Percentiles rank a stretch among this genome's conserved stretches.
phyloP scores from a whole-genome alignment of 2,329 filamentous ascomycete genomes.

The Colletotrichum sp. region DNA sequence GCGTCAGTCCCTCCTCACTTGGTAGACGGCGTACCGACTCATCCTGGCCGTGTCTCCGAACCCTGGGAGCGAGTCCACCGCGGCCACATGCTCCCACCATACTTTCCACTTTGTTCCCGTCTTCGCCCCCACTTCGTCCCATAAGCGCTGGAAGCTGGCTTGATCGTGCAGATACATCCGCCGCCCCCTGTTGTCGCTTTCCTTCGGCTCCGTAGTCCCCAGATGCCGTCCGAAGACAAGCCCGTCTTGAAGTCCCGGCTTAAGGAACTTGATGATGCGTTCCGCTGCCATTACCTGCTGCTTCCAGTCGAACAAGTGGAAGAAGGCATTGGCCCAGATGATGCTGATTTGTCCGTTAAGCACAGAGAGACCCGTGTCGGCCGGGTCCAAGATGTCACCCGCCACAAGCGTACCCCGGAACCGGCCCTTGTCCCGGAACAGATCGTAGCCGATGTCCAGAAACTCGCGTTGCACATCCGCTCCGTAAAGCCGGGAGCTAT shows the following conservation, averaged over 20 bases:
- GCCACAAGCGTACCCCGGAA: constrained; percentile 53
- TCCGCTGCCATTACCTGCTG: constrained; percentile 50
- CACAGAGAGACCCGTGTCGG: constrained; percentile 35
- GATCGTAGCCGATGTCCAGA: constrained; percentile 64
- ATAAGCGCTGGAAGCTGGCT: constrained; percentile 55
- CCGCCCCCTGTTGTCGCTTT: constrained; percentile 26
- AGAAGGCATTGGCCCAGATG: constrained; percentile 54
- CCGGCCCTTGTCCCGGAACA: constrained; percentile 63
- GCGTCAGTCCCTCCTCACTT: constrained; percentile 1
- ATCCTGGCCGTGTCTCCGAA: constrained; percentile 19
- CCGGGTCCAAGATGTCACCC: constrained; percentile 53
- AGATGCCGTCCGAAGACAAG: constrained; percentile 59
- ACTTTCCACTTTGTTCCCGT: constrained; percentile 57
- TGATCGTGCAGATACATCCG: constrained; percentile 50
- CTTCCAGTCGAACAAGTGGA: constrained; percentile 53
- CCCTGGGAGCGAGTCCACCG: constrained; percentile 20
- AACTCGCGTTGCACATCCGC: constrained; percentile 54
- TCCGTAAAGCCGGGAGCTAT: constrained; percentile 52
- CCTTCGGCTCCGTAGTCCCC: constrained; percentile 38
- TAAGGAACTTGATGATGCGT: constrained; percentile 50
- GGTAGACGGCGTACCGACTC: constrained; percentile 22
- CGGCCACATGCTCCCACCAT: constrained; percentile 38
- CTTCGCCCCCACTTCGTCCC: constrained; percentile 55
- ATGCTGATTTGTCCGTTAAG: constrained; percentile 49
- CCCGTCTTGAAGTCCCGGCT: constrained; percentile 45